phyloP scores from a whole-genome alignment of 179 eudicot species.

The Silene coronaria region DNA sequence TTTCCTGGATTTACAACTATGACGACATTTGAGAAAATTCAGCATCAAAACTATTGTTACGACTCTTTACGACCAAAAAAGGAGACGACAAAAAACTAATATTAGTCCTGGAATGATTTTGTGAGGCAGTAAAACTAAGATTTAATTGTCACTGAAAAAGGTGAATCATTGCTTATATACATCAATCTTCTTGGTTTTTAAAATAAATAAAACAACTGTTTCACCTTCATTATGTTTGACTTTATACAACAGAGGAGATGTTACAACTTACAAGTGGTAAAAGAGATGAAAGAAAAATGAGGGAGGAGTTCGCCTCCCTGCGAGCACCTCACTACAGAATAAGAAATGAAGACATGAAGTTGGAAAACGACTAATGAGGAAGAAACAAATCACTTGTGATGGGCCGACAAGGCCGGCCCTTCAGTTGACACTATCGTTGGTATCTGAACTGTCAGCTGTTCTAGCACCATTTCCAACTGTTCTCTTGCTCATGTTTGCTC shows the following conservation, averaged over 20 bases:
- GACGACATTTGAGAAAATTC: too few relatives aligned
- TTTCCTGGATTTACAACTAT: too few relatives aligned
- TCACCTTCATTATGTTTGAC: background rate
- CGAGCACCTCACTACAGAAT: background rate
- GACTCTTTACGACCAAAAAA: too few relatives aligned
- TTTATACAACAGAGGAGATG: conserved; percentile 12
- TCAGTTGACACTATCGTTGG: conserved; percentile 33
- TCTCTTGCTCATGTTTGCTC: conserved; percentile 97
- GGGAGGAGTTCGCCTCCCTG: background rate
- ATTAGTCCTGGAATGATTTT: background rate
- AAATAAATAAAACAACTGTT: background rate
- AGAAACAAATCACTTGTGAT: conserved; percentile 18
- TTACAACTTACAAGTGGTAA: background rate
- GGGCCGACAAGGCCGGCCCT: conserved; percentile 13
- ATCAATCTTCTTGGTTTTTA: background rate
- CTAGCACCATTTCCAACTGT: conserved; percentile 55
- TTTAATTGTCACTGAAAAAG: background rate
- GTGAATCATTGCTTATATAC: background rate
- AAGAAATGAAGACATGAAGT: conserved; percentile 2
- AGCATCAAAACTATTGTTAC: too few relatives aligned
- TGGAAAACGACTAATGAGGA: conserved; percentile 14
- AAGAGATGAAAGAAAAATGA: background rate
- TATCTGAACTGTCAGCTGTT: conserved; percentile 31
- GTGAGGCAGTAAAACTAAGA: background rate
- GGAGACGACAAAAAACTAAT: too few relatives aligned